Base-by-base conservation (phyloP, 805 yeast genomes). In the Yamadazyma sp. region DNA sequence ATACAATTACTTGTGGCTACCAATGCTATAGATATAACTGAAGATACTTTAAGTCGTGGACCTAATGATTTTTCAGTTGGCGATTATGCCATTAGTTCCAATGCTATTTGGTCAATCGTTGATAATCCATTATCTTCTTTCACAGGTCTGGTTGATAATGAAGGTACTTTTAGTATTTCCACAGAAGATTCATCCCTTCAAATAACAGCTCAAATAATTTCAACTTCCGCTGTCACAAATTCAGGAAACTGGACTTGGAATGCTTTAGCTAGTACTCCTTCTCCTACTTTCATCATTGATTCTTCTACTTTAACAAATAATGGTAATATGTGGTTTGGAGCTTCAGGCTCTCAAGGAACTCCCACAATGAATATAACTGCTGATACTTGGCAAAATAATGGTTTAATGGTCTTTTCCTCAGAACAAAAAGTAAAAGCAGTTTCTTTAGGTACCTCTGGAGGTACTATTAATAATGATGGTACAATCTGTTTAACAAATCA, bases 301-400 rank as follows among this genome's bases (percentile, higher is more conserved):
- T 13, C 27, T 5, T 5, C 31, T 5, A 28, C 24, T 20, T 56
- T 54, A 36, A 30, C 22, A 15, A 56, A 58, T 39, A 40, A 47
- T 26, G 64, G 62, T 33, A 30, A 46, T 21, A 44, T 51, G 30
- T 58, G 36, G 35, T 38, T 55, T 25, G 56, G 51, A 15, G 50
- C 51, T 27, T 39, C 42, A 12, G 56, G 55, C 13, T 30, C 42
- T 16, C 17, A 38, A n/a, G 50, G 50, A 23, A 33, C 36, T 26
- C 48, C 56, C 31, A 32, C 40, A 14, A 33, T 38, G 33, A 32
- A 36, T 14, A 39, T 43, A 19, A 30, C 49, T 10, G 28, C 52
- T 18, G 23, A 38, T 16, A 23, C 35, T 20, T 44, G 43, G 44
- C 35, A 35, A 3, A 53, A 54, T 40, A 39, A 43, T 10, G 58